phyloP scores from a whole-genome alignment of 2,329 filamentous ascomycete genomes.

The Boeremia exigua region DNA sequence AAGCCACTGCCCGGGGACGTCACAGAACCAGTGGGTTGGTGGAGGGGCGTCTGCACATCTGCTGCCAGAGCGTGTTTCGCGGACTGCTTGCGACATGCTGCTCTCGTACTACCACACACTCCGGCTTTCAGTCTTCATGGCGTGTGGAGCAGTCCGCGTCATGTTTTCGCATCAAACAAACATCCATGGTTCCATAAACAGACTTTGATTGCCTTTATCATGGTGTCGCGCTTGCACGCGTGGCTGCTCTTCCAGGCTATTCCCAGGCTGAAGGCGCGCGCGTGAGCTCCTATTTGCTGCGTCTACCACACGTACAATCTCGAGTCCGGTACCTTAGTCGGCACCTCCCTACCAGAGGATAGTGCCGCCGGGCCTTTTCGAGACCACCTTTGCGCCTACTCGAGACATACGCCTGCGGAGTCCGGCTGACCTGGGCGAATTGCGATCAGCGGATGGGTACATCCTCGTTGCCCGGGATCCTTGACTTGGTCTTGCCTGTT shows the following conservation, averaged over 20 bases:
- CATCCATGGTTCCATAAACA: constrained; percentile 1
- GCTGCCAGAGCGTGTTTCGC: constrained; percentile 11
- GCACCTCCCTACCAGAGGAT: constrained; percentile 22
- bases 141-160: not conserved
- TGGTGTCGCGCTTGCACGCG: constrained; percentile 30
- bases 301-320: constrained; percentile 24
- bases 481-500: constrained; percentile 3
- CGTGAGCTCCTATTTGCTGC: constrained; percentile 40
- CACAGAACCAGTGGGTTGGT: constrained; percentile 24
- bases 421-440: constrained; percentile 32
- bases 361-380: constrained; percentile 17
- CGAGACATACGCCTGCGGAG: constrained; percentile 32
- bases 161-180: constrained; percentile 1
- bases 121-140: not conserved
- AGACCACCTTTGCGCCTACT: not conserved
- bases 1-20: constrained; percentile 24
- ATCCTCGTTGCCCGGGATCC: constrained; percentile 20
- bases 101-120: constrained; percentile 13
- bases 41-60: constrained; percentile 10
- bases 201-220: constrained; percentile 13
- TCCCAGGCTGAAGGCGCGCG: constrained; percentile 32
- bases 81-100: constrained; percentile 3
- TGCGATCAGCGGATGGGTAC: constrained; percentile 19
- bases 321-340: constrained; percentile 29
- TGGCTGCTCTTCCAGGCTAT: constrained; percentile 25